Evolutionary conservation across 208 protist species (phyloP), one percentile per base, ranked within the genome.

Genomic region (Leishmania arabica): DNA sequence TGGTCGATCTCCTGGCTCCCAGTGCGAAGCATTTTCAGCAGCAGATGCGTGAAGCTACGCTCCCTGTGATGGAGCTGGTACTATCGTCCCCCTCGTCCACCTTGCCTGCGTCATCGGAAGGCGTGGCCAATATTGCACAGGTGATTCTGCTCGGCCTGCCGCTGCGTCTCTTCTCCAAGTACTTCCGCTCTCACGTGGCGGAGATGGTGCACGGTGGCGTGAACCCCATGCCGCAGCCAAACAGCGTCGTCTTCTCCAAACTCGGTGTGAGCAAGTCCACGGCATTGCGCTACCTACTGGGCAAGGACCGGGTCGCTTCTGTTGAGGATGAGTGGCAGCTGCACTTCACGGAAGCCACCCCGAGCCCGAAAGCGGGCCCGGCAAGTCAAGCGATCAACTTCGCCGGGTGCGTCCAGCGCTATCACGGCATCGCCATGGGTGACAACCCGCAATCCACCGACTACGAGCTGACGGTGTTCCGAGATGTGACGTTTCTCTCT

Each of bases 191-290:
- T 5, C 81, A 89, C 78, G 73, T 92, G 9, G 69, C 78, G 79
- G 76, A 74, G 11, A 88, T 96, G 47, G 86, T 91, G 40, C 65
- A 78, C 17, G 78, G 85, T 21, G 92, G 92, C 1, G 92, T 97
- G 60, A 86, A 88, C 72, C 89, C 90, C 31, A 90, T 97, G 80
- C 88, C 92, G n/a, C 94, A 97, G 83, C 94, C 94, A 40, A 97
- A 97, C 84, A 97, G 94, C 80, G 91, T 96, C 72, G 92, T 96
- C 40, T 95, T 97, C 82, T 93, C 91, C 56, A 95, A 95, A 85
- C 75, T 94, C 27, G 94, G 94, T 70, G 82, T 97, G n/a, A 95
- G 89, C 82, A 97, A 97, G 81, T 96, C 94, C 9, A 96, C 94
- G 1, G 83, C 86, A 71, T 81, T 97, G 83, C 89, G 92, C 8